These are phyloP conservation scores for Filosporella fistucella DNA, from an alignment of 495 filamentous ascomycete genomes.

Conservation along the genomic window DNA sequence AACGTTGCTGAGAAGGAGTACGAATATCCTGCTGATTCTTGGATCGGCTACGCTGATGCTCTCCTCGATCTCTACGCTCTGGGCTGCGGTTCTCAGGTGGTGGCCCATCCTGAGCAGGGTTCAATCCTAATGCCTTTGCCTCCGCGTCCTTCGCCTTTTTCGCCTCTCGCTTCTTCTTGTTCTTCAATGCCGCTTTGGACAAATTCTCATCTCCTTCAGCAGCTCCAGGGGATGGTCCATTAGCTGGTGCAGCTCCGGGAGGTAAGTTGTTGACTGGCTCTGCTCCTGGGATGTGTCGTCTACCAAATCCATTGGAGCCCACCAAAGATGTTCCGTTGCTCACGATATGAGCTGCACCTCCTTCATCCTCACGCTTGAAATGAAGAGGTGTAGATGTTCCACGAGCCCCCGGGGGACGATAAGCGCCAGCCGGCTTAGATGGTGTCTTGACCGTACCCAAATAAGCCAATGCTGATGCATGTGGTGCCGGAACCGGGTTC, in stretches of 20 bases:
- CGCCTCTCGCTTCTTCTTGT: constrained; percentile 98
- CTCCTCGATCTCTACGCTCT: constrained; percentile 46
- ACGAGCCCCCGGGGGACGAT: constrained; percentile 93
- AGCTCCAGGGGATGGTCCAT: constrained; percentile 49
- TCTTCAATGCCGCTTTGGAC: constrained; percentile 87
- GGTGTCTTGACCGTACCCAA: constrained; percentile 84
- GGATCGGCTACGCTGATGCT: constrained; percentile 54
- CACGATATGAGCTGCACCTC: constrained; percentile 78
- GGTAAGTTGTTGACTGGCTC: constrained; percentile 37
- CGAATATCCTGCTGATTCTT: constrained; percentile 39
- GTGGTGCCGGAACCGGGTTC: constrained; percentile 71
- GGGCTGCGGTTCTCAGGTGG: constrained; percentile 55
- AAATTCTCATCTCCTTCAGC: constrained; percentile 65
- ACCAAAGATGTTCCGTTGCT: constrained; percentile 67
- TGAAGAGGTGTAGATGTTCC: constrained; percentile 83
- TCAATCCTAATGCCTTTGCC: constrained; percentile 40
- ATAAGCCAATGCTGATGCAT: constrained; percentile 78
- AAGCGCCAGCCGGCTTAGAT: constrained; percentile 91
- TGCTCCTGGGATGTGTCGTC: constrained; percentile 49
- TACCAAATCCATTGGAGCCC: constrained; percentile 74
- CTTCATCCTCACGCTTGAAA: constrained; percentile 97
- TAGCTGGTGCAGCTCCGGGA: constrained; percentile 71
- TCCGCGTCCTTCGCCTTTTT: constrained; percentile 85
- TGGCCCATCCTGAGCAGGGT: constrained; percentile 31
- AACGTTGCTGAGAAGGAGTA: constrained; percentile 38